phyloP scores from a whole-genome alignment of 2,329 filamentous ascomycete species.

The Coniochaeta sp. region DNA sequence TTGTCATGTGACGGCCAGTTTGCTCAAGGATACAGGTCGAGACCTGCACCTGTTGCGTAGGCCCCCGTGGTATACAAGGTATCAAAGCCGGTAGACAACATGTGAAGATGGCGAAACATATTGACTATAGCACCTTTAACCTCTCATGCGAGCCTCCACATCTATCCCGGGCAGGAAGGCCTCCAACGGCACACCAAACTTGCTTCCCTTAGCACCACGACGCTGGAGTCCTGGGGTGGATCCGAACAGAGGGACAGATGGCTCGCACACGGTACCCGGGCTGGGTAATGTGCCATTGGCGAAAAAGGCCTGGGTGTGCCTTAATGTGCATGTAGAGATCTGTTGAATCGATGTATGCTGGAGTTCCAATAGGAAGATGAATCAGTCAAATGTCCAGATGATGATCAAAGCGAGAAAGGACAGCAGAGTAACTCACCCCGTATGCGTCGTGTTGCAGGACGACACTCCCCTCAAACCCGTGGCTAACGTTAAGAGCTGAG shows the following conservation, averaged over 20 bases:
- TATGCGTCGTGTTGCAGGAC: constrained; percentile 26
- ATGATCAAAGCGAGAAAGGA: neutral
- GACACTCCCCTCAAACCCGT: constrained; percentile 26
- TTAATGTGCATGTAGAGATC: constrained; percentile 22
- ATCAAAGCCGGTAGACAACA: no score
- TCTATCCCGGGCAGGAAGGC: neutral
- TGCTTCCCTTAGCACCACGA: neutral
- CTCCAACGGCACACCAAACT: neutral
- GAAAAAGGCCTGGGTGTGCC: constrained; percentile 22
- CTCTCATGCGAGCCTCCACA: no score
- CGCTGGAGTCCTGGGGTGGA: neutral
- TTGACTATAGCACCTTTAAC: no score
- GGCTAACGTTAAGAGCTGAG: constrained; percentile 27
- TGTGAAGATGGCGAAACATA: no score
- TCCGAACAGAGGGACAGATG: neutral
- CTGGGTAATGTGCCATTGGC: constrained; percentile 23
- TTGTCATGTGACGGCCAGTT: no score
- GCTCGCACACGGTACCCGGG: constrained; percentile 21
- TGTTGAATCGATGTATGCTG: constrained; percentile 16
- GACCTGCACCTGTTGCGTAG: no score
- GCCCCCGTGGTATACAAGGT: no score
- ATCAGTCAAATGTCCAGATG: constrained; percentile 5
- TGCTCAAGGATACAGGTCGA: no score
- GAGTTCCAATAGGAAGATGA: neutral
- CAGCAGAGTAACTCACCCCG: constrained; percentile 21